phyloP scores from a whole-genome alignment of 2,329 filamentous ascomycete genomes.

The Penicillium sp. region DNA sequence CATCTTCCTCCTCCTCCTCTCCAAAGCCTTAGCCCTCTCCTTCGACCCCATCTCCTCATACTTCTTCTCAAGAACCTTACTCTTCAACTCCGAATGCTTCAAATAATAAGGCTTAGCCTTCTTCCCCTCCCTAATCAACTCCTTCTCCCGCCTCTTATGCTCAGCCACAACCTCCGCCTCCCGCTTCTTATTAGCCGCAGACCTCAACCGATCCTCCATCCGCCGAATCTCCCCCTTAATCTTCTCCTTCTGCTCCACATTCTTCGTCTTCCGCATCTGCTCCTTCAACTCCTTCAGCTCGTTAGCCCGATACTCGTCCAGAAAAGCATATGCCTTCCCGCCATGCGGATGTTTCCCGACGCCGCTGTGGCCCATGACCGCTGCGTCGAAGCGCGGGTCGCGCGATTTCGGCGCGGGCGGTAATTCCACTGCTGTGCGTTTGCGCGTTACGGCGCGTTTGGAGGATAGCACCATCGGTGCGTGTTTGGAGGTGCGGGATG shows the following conservation, averaged over 20 bases:
- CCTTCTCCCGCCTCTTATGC: conserved; percentile 79
- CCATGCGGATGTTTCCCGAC: conserved; percentile 38
- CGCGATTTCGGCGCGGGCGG: conserved; percentile 59
- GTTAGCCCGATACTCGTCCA: conserved; percentile 78
- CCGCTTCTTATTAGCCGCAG: conserved; percentile 65
- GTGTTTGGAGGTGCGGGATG: conserved; percentile 69
- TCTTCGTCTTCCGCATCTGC: conserved; percentile 65
- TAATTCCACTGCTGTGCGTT: conserved; percentile 65
- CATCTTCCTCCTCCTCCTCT: conserved; percentile 85
- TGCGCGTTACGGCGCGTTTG: conserved; percentile 77
- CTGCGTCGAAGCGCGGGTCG: conserved; percentile 84
- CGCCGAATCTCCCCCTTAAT: conserved; percentile 70
- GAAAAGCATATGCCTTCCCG: conserved; percentile 76
- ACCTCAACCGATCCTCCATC: conserved; percentile 73
- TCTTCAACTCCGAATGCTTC: conserved; percentile 90
- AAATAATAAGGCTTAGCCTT: conserved; percentile 74
- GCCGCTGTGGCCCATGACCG: conserved; percentile 42
- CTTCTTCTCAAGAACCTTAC: conserved; percentile 71
- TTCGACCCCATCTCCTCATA: conserved; percentile 80
- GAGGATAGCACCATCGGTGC: conserved; percentile 79
- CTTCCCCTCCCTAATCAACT: conserved; percentile 82
- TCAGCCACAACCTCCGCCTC: conserved; percentile 66
- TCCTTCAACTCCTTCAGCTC: conserved; percentile 73
- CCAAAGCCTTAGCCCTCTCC: conserved; percentile 78
- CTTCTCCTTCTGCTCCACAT: conserved; percentile 60